A percentile compares a stretch with the other conserved stretches of the same genome.
These are phyloP conservation scores for Lichtheimia corymbifera DNA, from an alignment of 371 early-diverging fungal genomes.

Conservation along the genomic window DNA sequence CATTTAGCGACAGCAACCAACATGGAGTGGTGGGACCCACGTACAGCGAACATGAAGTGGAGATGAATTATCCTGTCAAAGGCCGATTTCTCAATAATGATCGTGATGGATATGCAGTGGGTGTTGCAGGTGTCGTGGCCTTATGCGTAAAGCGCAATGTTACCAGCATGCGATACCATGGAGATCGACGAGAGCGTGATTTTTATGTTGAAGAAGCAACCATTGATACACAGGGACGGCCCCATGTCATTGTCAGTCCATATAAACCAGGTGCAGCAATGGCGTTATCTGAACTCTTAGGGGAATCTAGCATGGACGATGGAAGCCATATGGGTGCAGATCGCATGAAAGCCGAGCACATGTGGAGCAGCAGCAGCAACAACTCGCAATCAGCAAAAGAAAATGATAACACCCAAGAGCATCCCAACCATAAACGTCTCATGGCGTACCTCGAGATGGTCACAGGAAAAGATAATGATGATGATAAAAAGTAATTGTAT, in stretches of 20 bases:
- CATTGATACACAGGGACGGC: slow-evolving; percentile 65
- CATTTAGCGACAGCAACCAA: slow-evolving; percentile 15
- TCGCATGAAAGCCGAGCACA: slow-evolving; percentile 23
- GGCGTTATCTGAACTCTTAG: slow-evolving; percentile 9
- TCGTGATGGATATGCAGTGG: slow-evolving; percentile 54
- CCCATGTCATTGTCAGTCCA: slow-evolving; percentile 47
- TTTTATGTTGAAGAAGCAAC: slow-evolving; percentile 69
- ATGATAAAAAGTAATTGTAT: not conserved
- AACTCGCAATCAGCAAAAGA: not conserved
- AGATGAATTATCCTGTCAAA: slow-evolving; percentile 46
- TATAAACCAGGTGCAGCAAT: not conserved
- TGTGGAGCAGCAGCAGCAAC: slow-evolving; percentile 9
- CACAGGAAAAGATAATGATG: not conserved
- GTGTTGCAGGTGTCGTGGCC: slow-evolving; percentile 70
- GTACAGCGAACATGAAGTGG: slow-evolving; percentile 34
- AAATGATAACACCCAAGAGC: slow-evolving; percentile 14
- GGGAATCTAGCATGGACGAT: not conserved
- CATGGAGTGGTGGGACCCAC: slow-evolving; percentile 35
- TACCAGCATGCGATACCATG: slow-evolving; percentile 21
- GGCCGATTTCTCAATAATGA: slow-evolving; percentile 67
- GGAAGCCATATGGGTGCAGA: not conserved
- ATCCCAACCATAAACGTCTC: slow-evolving; percentile 18
- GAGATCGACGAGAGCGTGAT: slow-evolving; percentile 47
- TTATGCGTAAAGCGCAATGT: slow-evolving; percentile 39
- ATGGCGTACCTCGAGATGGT: slow-evolving; percentile 8